Evolutionary conservation across 768 basidiomycete species (phyloP), one percentile per base, ranked within the genome.

Genomic region (Mycena sanguinolenta): DNA sequence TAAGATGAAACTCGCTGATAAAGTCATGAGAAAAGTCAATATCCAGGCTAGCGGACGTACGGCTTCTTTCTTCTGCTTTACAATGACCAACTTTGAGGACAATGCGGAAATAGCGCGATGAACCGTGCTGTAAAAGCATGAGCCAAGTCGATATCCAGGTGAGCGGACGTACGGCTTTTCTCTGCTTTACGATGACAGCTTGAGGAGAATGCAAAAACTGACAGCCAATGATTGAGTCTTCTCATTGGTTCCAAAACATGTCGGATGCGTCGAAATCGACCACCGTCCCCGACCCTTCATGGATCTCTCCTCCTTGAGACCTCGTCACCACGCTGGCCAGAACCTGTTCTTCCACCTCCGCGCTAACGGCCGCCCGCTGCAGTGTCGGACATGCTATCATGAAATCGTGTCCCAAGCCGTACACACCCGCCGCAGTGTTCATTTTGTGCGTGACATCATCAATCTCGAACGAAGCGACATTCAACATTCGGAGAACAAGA

Each of bases 371-470:
- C 2, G 25, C 36, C 3, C 44, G 52, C 4, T 34, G 44, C 8
- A 68, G 60, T 5, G n/a, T 69, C 28, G 61, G 44, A n/a, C 54
- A 69, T 4, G 61, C 67, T 10, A 9, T 36, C 61, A 69, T 58
- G 34, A 69, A 58, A 12, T 23, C 55, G 4, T 23, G 8, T n/a
- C 55, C 67, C 9, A 63, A 32, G 8, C 12, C 61, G 3, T 39
- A 3, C 21, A 58, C 12, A 36, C 52, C 54, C 16, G n/a, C n/a
- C n/a, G n/a, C n/a, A n/a, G n/a, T n/a, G n/a, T n/a, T n/a, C n/a
- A n/a, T n/a, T n/a, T n/a, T 14, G 44, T 14, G 54, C 30, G 57
- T 8, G 28, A 2, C 19, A 4, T 36, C 1, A n/a, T 59, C 42
- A 21, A 19, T 2, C 25, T 5, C 4, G 13, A 58, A 57, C 3